These are phyloP conservation scores for Avena atlantica DNA, from an alignment of 176 grass and related monocot genomes.

Conservation along the genomic window DNA sequence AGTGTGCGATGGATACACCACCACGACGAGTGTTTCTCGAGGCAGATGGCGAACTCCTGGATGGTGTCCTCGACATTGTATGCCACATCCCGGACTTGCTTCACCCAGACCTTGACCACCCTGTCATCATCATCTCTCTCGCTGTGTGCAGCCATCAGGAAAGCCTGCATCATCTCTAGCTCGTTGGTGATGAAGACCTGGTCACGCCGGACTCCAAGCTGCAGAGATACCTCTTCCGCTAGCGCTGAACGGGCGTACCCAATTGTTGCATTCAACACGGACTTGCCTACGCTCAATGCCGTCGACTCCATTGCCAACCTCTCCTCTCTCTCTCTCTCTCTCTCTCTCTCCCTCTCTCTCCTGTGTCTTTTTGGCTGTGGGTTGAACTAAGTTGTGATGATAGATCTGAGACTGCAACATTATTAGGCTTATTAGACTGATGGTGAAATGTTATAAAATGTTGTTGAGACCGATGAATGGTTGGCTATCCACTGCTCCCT, in stretches of 20 bases:
- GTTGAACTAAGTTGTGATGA: too few species aligned
- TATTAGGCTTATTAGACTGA: too few species aligned
- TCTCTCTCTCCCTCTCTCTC: too few species aligned
- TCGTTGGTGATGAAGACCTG: constrained; percentile 41
- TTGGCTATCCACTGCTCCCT: too few species aligned
- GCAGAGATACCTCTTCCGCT: constrained; percentile 27
- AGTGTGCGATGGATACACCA: not conserved
- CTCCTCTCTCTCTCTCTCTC: too few species aligned
- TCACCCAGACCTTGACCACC: constrained; percentile 34
- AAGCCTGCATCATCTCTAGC: constrained; percentile 43
- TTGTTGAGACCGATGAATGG: too few species aligned
- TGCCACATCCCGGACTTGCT: not conserved
- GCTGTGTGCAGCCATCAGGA: not conserved
- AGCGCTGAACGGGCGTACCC: not conserved
- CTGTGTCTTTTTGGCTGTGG: too few species aligned
- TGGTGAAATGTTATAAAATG: too few species aligned
- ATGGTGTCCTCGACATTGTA: constrained; percentile 47
- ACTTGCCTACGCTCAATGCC: not conserved
- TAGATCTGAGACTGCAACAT: too few species aligned
- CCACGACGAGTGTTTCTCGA: not conserved
- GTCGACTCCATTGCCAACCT: constrained; percentile 16
- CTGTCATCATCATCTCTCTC: not conserved
- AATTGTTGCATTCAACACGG: not conserved
- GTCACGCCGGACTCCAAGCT: constrained; percentile 30
- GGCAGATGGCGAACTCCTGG: not conserved